phyloP scores from a whole-genome alignment of 2,329 filamentous ascomycete species.

The Seiridium cupressi region DNA sequence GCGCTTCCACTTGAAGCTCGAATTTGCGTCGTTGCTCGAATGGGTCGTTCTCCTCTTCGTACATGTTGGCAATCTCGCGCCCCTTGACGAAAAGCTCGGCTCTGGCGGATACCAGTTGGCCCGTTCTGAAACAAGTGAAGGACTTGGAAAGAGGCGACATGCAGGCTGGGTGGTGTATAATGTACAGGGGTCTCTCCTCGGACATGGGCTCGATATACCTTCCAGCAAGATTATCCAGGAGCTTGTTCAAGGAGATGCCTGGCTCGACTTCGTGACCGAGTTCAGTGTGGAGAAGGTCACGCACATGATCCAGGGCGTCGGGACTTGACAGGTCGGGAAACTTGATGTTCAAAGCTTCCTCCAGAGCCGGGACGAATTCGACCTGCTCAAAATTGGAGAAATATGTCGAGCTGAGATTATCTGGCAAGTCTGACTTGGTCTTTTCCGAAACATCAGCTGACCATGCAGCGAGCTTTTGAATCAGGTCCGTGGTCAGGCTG shows the following conservation, averaged over 20 bases:
- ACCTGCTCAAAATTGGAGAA: conserved; percentile 64
- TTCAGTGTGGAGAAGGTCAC: conserved; percentile 50
- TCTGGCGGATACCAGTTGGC: conserved; percentile 74
- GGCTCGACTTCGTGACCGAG: conserved; percentile 61
- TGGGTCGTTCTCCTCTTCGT: conserved; percentile 96
- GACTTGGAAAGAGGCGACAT: conserved; percentile 92
- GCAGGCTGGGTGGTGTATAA: conserved; percentile 84
- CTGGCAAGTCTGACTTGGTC: conserved; percentile 43
- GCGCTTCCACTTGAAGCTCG: conserved; percentile 43
- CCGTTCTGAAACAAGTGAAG: conserved; percentile 65
- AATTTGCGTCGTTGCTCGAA: conserved; percentile 85
- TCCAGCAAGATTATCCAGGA: conserved; percentile 79
- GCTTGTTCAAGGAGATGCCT: conserved; percentile 52
- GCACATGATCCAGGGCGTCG: conserved; percentile 58
- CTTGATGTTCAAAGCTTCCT: conserved; percentile 61
- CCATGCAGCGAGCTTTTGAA: conserved; percentile 57
- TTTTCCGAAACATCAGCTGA: conserved; percentile 43
- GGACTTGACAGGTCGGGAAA: conserved; percentile 62
- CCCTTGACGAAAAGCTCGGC: conserved; percentile 82
- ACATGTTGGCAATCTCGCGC: conserved; percentile 89
- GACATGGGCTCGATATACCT: conserved; percentile 78
- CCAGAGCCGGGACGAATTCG: conserved; percentile 80
- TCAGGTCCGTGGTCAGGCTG: conserved; percentile 68
- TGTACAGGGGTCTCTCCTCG: conserved; percentile 68
- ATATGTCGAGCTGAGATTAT: conserved; percentile 44